Evolutionary conservation across 129 eudicot species (phyloP).

Genomic region (Apium graveolens): DNA sequence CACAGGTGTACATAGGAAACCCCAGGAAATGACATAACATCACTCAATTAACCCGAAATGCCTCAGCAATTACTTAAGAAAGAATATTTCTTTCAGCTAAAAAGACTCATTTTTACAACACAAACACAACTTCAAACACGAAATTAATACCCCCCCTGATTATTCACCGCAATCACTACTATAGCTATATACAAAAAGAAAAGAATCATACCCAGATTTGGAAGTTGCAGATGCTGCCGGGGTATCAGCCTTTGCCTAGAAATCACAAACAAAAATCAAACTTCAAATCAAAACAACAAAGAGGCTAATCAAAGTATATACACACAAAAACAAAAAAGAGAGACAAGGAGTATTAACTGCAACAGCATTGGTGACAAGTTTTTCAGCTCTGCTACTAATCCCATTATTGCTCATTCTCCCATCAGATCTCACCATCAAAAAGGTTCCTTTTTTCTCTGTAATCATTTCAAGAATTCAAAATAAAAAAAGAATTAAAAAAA

Average conservation of each 20-base stretch:
- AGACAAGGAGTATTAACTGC: constrained; percentile 38
- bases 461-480: neutral
- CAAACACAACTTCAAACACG: neutral
- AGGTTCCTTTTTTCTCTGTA: constrained; percentile 23
- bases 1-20: neutral
- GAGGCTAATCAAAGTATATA: neutral
- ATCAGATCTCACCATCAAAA: constrained; percentile 23
- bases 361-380: constrained; percentile 55
- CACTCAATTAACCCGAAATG: neutral
- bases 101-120: neutral
- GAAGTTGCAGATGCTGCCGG: constrained; percentile 32
- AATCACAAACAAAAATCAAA: constrained; percentile 10
- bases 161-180: neutral
- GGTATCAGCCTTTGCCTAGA: constrained; percentile 40
- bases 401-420: constrained; percentile 16
- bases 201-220: constrained; percentile 38
- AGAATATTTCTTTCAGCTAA: neutral
- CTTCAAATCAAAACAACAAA: neutral
- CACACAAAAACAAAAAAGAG: neutral
- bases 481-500: neutral
- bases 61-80: neutral
- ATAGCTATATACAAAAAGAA: neutral
- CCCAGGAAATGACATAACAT: neutral
- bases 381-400: constrained; percentile 27
- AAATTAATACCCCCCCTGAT: too few species aligned